Evolutionary conservation across 352 stramenopile genomes (phyloP).

Genomic region (Pythium myriotylum): DNA sequence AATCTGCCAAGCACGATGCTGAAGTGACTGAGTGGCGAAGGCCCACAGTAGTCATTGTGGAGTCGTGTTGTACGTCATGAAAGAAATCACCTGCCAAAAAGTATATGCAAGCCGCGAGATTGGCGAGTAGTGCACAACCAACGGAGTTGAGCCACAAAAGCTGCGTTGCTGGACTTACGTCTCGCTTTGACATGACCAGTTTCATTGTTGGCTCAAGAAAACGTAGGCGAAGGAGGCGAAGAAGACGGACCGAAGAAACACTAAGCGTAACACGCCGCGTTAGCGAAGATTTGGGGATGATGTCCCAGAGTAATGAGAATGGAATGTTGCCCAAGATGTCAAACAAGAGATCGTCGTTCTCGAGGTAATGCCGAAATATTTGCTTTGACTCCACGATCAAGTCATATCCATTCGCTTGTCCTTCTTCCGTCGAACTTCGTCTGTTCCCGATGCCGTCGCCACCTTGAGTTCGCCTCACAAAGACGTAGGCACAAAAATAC

Average conservation of each 20-base stretch:
- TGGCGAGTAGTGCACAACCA: constrained; percentile 19
- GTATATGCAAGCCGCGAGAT: constrained; percentile 26
- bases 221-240: constrained; percentile 23
- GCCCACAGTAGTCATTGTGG: no score
- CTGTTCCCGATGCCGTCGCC: neutral
- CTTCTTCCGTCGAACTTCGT: constrained; percentile 1
- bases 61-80: no score
- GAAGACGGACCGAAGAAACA: neutral
- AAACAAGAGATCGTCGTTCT: constrained; percentile 37
- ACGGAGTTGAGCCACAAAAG: constrained; percentile 21
- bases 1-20: constrained; percentile 21
- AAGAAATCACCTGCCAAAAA: constrained; percentile 5
- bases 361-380: constrained; percentile 40
- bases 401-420: constrained; percentile 1
- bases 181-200: constrained; percentile 28
- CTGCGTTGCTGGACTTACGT: constrained; percentile 32
- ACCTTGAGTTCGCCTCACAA: constrained; percentile 38
- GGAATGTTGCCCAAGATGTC: constrained; percentile 39
- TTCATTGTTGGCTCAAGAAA: constrained; percentile 20
- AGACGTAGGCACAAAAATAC: constrained; percentile 30
- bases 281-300: constrained; percentile 39
- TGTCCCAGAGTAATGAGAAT: constrained; percentile 53
- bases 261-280: neutral
- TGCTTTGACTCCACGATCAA: constrained; percentile 13
- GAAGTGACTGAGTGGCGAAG: constrained; percentile 3